A percentile compares a stretch with the other conserved stretches of the same genome.
These are phyloP conservation scores for Apiospora pterosperma DNA, from an alignment of 2,329 filamentous ascomycete genomes.

Conservation along the genomic window DNA sequence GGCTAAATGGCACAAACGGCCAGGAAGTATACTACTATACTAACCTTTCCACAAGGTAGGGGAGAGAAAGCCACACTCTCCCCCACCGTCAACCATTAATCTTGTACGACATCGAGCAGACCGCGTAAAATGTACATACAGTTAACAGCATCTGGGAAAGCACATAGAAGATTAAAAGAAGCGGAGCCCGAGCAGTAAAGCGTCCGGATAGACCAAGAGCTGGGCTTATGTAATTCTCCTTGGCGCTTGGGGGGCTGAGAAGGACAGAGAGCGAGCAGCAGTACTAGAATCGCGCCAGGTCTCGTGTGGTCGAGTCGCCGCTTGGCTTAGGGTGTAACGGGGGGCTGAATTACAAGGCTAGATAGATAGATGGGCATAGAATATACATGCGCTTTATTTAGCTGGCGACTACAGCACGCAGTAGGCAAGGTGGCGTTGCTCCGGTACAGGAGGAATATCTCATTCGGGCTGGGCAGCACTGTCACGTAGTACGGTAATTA, in stretches of 20 bases:
- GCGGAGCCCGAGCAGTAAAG: too few species aligned
- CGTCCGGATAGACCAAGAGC: background rate
- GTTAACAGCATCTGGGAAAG: too few species aligned
- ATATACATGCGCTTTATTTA: background rate
- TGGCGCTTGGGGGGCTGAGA: background rate
- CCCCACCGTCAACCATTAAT: background rate
- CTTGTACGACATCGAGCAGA: constrained; percentile 1
- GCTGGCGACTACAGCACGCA: background rate
- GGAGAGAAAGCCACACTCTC: background rate
- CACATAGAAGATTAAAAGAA: too few species aligned
- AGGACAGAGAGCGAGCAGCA: background rate
- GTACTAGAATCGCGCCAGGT: constrained; percentile 7
- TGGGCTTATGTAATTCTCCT: background rate
- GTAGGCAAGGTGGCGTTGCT: background rate
- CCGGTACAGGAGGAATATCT: background rate
- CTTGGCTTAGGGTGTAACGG: constrained; percentile 9
- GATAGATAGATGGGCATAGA: background rate
- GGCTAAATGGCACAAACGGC: background rate
- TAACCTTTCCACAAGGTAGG: background rate
- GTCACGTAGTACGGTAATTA: too few species aligned
- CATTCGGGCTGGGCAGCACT: too few species aligned
- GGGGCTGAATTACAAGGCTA: background rate
- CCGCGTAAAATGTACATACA: background rate
- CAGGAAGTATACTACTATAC: background rate
- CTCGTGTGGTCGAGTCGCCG: constrained; percentile 16